These are phyloP conservation scores for Talaromyces pinophilus DNA, from an alignment of 2,329 filamentous ascomycete species.

Conservation along the genomic window DNA sequence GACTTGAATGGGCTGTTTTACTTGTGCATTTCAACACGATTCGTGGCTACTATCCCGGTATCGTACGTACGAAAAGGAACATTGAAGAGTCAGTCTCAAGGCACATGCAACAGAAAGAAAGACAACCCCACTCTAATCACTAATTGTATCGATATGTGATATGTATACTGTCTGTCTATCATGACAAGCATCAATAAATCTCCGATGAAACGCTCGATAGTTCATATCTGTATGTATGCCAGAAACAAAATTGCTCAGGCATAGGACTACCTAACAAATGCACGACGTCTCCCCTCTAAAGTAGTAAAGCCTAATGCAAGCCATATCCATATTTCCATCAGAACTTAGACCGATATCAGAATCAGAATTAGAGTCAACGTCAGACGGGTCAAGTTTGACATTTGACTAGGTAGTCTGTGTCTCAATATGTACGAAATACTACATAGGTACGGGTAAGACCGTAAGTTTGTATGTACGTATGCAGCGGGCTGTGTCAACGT, in stretches of 20 bases:
- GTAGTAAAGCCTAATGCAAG: neutral
- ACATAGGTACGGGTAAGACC: neutral
- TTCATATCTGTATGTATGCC: neutral
- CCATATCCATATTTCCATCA: neutral
- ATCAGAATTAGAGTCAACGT: neutral
- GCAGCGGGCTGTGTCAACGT: no score
- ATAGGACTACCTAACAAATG: no score
- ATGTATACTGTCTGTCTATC: neutral
- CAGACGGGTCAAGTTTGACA: constrained; percentile 1
- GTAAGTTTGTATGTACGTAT: no score
- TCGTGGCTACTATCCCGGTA: neutral
- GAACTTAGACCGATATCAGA: neutral
- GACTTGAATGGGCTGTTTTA: neutral
- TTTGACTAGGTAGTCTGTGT: neutral
- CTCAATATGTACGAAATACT: neutral
- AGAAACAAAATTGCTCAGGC: neutral
- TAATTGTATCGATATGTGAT: neutral
- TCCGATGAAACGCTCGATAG: neutral
- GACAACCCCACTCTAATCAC: neutral
- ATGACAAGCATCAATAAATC: neutral
- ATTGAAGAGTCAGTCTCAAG: neutral
- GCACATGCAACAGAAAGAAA: neutral
- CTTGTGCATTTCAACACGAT: neutral
- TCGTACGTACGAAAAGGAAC: neutral
- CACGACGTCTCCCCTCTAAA: neutral